Evolutionary conservation across 768 basidiomycete genomes (phyloP).

Genomic region (Dioszegia crocea): DNA sequence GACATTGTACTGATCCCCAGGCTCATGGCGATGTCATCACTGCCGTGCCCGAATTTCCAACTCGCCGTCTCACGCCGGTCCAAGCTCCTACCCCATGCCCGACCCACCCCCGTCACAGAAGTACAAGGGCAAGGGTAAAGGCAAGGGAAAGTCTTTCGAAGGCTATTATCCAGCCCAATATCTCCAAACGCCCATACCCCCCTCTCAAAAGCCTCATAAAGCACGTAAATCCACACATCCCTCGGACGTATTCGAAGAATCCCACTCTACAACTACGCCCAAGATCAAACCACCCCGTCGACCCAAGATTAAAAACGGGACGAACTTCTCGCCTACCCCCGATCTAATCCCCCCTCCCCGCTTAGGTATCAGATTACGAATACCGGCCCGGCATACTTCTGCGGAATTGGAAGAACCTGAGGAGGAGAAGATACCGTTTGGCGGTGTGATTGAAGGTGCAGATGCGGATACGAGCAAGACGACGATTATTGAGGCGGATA

Average conservation of each 20-base stretch:
- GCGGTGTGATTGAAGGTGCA: conserved; percentile 66
- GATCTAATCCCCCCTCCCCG: conserved; percentile 2
- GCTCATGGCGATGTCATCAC: conserved; percentile 48
- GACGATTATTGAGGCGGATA: conserved; percentile 60
- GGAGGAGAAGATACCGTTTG: conserved; percentile 65
- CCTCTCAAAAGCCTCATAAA: background rate
- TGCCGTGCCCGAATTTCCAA: conserved; percentile 18
- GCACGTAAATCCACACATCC: conserved; percentile 18
- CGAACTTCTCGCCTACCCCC: background rate
- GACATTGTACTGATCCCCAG: conserved; percentile 13
- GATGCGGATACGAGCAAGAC: conserved; percentile 75
- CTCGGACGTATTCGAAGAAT: conserved; percentile 10
- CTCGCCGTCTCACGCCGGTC: background rate
- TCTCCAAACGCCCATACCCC: conserved; percentile 45
- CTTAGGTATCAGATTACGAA: conserved; percentile 24
- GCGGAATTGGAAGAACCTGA: conserved; percentile 54
- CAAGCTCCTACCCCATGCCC: background rate
- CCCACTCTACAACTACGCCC: conserved; percentile 27
- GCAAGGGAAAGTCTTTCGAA: conserved; percentile 27
- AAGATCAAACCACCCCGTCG: conserved; percentile 55
- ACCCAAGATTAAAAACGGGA: background rate
- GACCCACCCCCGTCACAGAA: background rate
- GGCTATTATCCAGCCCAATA: background rate
- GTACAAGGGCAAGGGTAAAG: conserved; percentile 37
- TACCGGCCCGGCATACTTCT: conserved; percentile 51